phyloP scores from a whole-genome alignment of 129 eudicot species.

The Dittrichia graveolens region DNA sequence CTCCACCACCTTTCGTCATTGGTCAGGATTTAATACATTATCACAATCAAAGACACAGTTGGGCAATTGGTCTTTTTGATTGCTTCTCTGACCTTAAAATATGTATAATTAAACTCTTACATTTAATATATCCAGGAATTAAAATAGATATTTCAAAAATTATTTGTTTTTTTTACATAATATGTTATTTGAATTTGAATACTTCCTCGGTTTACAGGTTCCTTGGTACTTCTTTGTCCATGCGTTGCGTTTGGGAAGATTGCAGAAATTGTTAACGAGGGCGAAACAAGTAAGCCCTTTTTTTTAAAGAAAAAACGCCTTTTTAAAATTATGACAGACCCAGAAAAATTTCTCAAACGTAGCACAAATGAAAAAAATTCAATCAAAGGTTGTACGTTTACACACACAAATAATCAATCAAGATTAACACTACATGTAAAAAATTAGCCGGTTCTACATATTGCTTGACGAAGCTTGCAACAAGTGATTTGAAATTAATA shows the following conservation, averaged over 20 bases:
- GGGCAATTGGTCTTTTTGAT: conserved; percentile 38
- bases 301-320: not conserved
- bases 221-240: conserved; percentile 42
- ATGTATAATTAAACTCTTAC: conserved; percentile 6
- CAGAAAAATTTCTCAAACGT: too few species aligned
- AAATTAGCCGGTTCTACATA: too few species aligned
- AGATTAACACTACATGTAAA: too few species aligned
- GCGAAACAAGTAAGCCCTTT: conserved; percentile 41
- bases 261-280: conserved; percentile 41
- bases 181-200: not conserved
- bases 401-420: too few species aligned
- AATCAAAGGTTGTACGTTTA: too few species aligned
- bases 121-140: too few species aligned
- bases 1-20: conserved; percentile 17
- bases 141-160: not conserved
- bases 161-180: not conserved
- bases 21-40: conserved; percentile 24
- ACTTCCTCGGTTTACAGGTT: conserved; percentile 9
- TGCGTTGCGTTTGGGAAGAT: conserved; percentile 46
- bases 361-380: too few species aligned
- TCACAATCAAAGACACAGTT: conserved; percentile 25
- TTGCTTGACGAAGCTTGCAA: not conserved
- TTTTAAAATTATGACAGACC: not conserved
- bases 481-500: not conserved
- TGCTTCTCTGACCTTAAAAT: conserved; percentile 38